Evolutionary conservation across 345 rosid genomes (phyloP).

Genomic region (Rhizophora mangle): DNA sequence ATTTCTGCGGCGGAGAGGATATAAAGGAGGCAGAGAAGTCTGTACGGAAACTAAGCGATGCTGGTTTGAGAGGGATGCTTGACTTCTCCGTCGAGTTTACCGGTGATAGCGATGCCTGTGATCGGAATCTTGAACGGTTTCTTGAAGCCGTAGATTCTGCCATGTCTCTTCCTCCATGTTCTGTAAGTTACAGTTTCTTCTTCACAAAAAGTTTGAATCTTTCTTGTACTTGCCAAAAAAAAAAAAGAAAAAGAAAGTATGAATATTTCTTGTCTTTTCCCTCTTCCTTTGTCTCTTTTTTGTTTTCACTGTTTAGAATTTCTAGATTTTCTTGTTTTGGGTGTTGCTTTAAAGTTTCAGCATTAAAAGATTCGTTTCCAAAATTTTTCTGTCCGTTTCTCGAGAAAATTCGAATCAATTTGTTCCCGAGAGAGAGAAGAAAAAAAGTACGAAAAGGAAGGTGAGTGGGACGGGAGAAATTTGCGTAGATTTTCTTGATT

Average conservation of each 20-base stretch:
- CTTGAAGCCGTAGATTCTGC: slow-evolving; percentile 51
- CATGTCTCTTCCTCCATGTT: slow-evolving; percentile 53
- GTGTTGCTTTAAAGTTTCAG: background rate
- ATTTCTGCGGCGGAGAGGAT: slow-evolving; percentile 80
- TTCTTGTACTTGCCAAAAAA: no score
- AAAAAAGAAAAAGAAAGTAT: background rate
- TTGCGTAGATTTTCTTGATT: background rate
- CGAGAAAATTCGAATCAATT: background rate
- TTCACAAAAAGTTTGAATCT: background rate
- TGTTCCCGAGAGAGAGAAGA: background rate
- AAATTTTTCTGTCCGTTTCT: background rate
- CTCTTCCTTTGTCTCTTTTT: no score
- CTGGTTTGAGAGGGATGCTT: slow-evolving; percentile 75
- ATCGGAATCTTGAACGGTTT: slow-evolving; percentile 57
- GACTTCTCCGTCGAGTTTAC: slow-evolving; percentile 74
- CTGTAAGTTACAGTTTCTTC: slow-evolving; percentile 41
- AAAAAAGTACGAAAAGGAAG: background rate
- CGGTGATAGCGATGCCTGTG: slow-evolving; percentile 50
- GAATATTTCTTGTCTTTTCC: background rate
- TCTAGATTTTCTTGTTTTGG: background rate
- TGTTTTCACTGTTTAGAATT: background rate
- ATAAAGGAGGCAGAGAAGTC: slow-evolving; percentile 40
- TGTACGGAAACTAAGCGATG: slow-evolving; percentile 39
- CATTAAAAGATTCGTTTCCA: background rate
- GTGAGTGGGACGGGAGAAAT: background rate